phyloP scores from a whole-genome alignment of 177 flowering plant genomes.

The Viscum album region DNA sequence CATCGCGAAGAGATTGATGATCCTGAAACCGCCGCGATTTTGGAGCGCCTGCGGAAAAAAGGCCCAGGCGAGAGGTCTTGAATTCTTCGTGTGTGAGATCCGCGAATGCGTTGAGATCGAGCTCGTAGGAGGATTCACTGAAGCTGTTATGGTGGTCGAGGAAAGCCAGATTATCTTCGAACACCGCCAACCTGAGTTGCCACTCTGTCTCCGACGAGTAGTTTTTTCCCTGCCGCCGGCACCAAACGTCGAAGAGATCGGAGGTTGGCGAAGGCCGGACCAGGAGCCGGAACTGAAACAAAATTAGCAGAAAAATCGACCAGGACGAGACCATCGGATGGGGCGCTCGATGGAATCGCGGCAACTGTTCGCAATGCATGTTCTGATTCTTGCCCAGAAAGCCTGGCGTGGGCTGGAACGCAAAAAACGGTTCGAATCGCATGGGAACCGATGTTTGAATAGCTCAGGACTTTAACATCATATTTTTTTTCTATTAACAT shows the following conservation, averaged over 20 bases:
- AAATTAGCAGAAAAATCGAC: no score
- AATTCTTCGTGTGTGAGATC: slow-evolving; percentile 74
- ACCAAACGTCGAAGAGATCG: slow-evolving; percentile 64
- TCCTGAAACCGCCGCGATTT: neutral
- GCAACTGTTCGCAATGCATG: no score
- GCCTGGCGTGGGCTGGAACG: no score
- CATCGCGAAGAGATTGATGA: slow-evolving; percentile 13
- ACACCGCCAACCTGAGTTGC: slow-evolving; percentile 40
- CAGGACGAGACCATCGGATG: no score
- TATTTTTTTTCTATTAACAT: no score
- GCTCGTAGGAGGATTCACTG: slow-evolving; percentile 36
- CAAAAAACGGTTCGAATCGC: no score
- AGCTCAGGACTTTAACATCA: no score
- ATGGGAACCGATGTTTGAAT: no score
- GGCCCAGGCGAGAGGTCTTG: slow-evolving; percentile 46
- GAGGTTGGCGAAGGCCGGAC: slow-evolving; percentile 22
- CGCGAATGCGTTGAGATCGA: slow-evolving; percentile 59
- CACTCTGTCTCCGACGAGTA: slow-evolving; percentile 53
- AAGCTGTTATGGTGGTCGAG: slow-evolving; percentile 41
- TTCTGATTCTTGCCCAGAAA: no score
- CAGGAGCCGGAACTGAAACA: no score
- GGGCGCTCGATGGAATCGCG: no score
- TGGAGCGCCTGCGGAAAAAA: slow-evolving; percentile 15
- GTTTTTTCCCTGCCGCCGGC: slow-evolving; percentile 40
- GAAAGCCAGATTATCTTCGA: slow-evolving; percentile 50